Percentiles rank a stretch among this genome's conserved stretches.
phyloP scores from a whole-genome alignment of 805 yeast species.

The Candida parachauliodes region DNA sequence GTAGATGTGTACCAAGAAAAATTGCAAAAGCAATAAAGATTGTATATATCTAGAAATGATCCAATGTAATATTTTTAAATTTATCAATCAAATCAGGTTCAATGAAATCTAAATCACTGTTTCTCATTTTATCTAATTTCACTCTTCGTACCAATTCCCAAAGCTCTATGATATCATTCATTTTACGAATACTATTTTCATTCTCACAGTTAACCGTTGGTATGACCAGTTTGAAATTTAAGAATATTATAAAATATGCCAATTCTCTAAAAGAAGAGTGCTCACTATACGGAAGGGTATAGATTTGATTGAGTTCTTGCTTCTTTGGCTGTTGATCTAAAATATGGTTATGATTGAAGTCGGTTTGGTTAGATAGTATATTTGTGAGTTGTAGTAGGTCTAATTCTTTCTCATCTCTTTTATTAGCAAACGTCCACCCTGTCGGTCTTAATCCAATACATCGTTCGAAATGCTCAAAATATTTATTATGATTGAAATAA shows the following conservation, averaged over 20 bases:
- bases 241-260: slow-evolving; percentile 53
- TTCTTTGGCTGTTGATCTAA: slow-evolving; percentile 23
- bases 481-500: slow-evolving; percentile 47
- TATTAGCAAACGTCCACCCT: slow-evolving; percentile 70
- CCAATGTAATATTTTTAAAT: slow-evolving; percentile 8
- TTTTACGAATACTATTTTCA: slow-evolving; percentile 19
- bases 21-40: slow-evolving; percentile 9
- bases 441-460: slow-evolving; percentile 81
- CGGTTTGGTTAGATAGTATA: slow-evolving; percentile 17
- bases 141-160: slow-evolving; percentile 25
- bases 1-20: slow-evolving; percentile 25
- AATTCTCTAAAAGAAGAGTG: slow-evolving; percentile 89
- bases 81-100: slow-evolving; percentile 4
- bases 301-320: slow-evolving; percentile 38
- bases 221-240: slow-evolving; percentile 52
- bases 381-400: not conserved
- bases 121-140: slow-evolving; percentile 8
- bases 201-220: slow-evolving; percentile 69
- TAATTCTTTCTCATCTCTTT: slow-evolving; percentile 9
- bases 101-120: slow-evolving; percentile 4
- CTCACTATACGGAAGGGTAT: slow-evolving; percentile 84
- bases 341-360: slow-evolving; percentile 26
- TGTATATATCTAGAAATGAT: slow-evolving; percentile 8
- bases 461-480: slow-evolving; percentile 47
- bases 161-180: slow-evolving; percentile 28